Base-by-base conservation (phyloP, 2,329 filamentous ascomycete species). In the Colletotrichum sp. region DNA sequence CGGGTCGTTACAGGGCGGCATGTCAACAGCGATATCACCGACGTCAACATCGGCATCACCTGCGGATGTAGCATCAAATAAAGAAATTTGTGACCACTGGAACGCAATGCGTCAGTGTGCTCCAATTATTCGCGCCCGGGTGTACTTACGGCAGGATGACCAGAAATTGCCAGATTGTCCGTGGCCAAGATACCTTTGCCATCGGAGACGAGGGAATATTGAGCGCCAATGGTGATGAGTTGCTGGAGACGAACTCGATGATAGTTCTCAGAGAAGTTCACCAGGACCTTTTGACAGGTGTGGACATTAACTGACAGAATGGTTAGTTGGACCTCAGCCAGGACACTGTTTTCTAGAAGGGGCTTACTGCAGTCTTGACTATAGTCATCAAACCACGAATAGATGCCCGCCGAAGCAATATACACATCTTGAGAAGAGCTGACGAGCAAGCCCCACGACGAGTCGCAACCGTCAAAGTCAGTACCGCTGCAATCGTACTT, bases 171-270 rank as follows among this genome's bases (percentile, higher is more conserved):
- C 38, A 80, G 72, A 67, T 82, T 81, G 47, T 81, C 79, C 11
- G 64, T 47, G 11, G 81, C 79, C 13, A 27, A 7, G 58, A 83
- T 78, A 13, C 69, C 76, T 31, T 77, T 69, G 18, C 79, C 79
- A 59, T 81, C 76, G 33, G 76, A 74, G 8, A 78, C 74, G 6
- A 75, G 71, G 74, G 79, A 79, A 66, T 82, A 78, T 67, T 78
- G 79, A 31, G 81, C 76, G 5, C 82, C 81, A 11, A 82, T 82
- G 11, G 79, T 80, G 12, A 83, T 72, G 24, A 83, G 69, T 34
- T 82, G 76, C 38, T 79, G 67, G 57, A 80, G 69, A 8, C 74
- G 76, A 21, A 79, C 70, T 65, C 78, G 77, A 18, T 75, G 54
- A 24, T 67, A 66, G 62, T 82, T 81, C 8, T 70, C 11, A 1